Evolutionary conservation across 768 basidiomycete species (phyloP).

Genomic region (Coprinopsis cinerea): DNA sequence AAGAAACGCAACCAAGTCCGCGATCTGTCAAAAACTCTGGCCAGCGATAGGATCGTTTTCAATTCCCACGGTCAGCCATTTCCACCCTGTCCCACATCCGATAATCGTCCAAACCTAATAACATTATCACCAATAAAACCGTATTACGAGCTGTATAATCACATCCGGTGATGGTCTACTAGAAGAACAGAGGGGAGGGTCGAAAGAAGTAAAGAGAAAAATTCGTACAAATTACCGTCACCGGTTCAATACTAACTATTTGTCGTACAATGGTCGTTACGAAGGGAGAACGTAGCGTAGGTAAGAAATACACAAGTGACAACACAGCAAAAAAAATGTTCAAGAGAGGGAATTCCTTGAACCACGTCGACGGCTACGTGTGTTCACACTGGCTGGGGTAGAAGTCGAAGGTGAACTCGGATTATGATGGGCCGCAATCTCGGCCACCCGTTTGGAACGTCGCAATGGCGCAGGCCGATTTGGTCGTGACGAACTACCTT

Average conservation of each 20-base stretch:
- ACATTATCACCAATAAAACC: background rate
- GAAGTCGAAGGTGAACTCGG: conserved; percentile 16
- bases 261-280: background rate
- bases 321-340: conserved; percentile 6
- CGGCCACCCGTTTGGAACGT: conserved; percentile 66
- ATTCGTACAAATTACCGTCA: background rate
- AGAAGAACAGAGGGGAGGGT: background rate
- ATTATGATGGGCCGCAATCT: conserved; percentile 34
- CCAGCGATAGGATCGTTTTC: too few relatives aligned
- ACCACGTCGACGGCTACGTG: conserved; percentile 23
- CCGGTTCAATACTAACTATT: background rate
- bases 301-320: conserved; percentile 5
- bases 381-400: conserved; percentile 9
- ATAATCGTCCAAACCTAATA: background rate
- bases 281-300: background rate
- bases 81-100: background rate
- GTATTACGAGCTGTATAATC: background rate
- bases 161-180: background rate
- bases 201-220: conserved; percentile 4
- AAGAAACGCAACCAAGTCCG: conserved; percentile 5
- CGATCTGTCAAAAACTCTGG: conserved; percentile 10
- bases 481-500: background rate
- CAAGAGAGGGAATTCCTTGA: conserved; percentile 36
- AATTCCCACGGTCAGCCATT: too few relatives aligned
- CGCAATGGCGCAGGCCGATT: conserved; percentile 40